These are phyloP conservation scores for Protostelium mycophagum DNA, from an alignment of 78 protist species.

Conservation along the genomic window DNA sequence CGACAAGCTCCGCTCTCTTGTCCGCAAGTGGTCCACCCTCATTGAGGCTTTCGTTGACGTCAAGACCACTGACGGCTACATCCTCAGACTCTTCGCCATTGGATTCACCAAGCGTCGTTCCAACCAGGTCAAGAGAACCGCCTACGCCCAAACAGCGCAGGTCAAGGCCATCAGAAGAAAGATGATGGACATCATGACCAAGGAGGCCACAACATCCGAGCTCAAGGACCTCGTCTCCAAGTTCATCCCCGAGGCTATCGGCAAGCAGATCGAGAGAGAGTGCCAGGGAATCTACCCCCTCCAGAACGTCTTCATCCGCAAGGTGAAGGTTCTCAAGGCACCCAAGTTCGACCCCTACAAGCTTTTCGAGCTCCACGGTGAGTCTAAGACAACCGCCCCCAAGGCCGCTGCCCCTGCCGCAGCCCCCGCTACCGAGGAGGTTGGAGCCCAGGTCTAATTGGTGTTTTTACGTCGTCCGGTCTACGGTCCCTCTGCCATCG, in stretches of 20 bases:
- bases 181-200: constrained; percentile 91
- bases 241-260: constrained; percentile 84
- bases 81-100: constrained; percentile 91
- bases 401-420: constrained; percentile 27
- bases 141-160: constrained; percentile 92
- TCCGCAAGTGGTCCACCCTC: constrained; percentile 97
- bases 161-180: constrained; percentile 85
- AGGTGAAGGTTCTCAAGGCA: constrained; percentile 92
- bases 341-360: constrained; percentile 84
- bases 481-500: too few relatives aligned
- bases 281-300: constrained; percentile 92
- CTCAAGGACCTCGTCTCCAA: constrained; percentile 79
- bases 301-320: constrained; percentile 92
- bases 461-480: too few relatives aligned
- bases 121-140: constrained; percentile 83
- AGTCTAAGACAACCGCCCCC: background rate
- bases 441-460: background rate
- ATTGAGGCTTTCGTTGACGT: constrained; percentile 93
- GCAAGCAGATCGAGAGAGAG: constrained; percentile 87
- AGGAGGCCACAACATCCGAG: constrained; percentile 66
- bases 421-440: constrained; percentile 11
- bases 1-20: constrained; percentile 91
- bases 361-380: constrained; percentile 43
- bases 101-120: constrained; percentile 91
- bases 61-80: constrained; percentile 92